Evolutionary conservation across 352 stramenopile species (phyloP), one percentile per base, ranked within the genome.

Genomic region (Pythium sukuiense): DNA sequence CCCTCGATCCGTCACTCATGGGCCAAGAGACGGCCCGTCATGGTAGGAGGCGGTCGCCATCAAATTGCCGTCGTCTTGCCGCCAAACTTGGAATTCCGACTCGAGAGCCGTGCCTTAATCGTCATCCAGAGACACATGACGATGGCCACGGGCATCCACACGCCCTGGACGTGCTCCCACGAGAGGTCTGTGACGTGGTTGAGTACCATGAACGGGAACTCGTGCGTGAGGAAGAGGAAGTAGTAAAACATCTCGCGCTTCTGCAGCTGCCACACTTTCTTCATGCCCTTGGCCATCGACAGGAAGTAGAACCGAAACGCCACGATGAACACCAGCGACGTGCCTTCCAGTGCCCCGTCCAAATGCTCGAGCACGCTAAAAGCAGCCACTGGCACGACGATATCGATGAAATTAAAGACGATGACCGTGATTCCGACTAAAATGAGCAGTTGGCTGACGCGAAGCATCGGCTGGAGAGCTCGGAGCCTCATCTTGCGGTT

Each of bases 271-370:
- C 16, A 57, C 18, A 70, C 30, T 4, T 35, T 33, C 18, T 46
- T 20, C 0, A 50, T 41, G 2, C 57, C 64, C 24, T 61, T 60
- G 48, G 39, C 49, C 56, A 65, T 64, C 9, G 49, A 29, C 2
- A 70, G 30, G 37, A 63, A 71, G 57, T 60, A 62, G 50, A 71
- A 66, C 20, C 64, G 64, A 39, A 71, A 71, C 18, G 50, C 29
- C 9, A 71, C 48, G 64, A 71, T 62, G 43, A 71, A 71, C 43
- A 54, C 6, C 6, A 71, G 52, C 29, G 50, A 59, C n/a, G 65
- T 37, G 39, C 16, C 43, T 16, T 62, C 50, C 18, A 66, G 33
- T 27, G 53, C 18, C 11, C 59, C 39, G 35, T 72, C 65, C 20
- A 72, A 30, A 12, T 43, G 9, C 12, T 57, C 59, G 2, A 67